A percentile compares a stretch with the other conserved stretches of the same genome.
phyloP scores from a whole-genome alignment of 305 asterid species.

The Fraxinus sp. region DNA sequence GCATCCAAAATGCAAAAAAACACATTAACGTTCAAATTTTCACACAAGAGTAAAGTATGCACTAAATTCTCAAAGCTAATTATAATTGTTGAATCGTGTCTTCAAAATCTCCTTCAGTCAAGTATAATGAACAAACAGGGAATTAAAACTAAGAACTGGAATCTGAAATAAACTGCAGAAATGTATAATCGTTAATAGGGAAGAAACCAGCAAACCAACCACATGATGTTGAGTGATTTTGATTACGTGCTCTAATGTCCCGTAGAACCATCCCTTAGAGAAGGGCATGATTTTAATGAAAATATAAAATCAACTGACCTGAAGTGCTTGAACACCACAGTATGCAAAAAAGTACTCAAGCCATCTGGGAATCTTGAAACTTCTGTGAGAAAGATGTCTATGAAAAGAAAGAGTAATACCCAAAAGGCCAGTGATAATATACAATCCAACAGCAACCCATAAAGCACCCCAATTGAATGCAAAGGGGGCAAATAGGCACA shows the following conservation, averaged over 20 bases:
- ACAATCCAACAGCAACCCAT: constrained; percentile 53
- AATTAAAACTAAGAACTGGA: too few species aligned
- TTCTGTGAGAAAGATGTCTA: constrained; percentile 66
- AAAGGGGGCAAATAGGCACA: constrained; percentile 64
- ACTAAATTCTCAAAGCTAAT: too few species aligned
- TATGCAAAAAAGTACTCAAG: constrained; percentile 77
- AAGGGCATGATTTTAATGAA: not conserved
- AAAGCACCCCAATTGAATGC: constrained; percentile 66
- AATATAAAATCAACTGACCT: constrained; percentile 39
- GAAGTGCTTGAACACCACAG: constrained; percentile 83
- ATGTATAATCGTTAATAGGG: too few species aligned
- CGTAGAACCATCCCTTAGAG: too few species aligned
- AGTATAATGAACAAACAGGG: too few species aligned
- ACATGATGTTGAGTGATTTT: too few species aligned
- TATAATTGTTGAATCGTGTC: too few species aligned
- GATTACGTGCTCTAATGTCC: too few species aligned
- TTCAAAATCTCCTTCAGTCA: too few species aligned
- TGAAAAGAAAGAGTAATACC: constrained; percentile 81
- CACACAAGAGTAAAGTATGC: not conserved
- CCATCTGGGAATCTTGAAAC: constrained; percentile 83
- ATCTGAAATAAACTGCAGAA: too few species aligned
- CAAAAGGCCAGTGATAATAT: constrained; percentile 61
- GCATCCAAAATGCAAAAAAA: not conserved
- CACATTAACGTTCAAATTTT: not conserved
- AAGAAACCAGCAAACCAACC: too few species aligned